phyloP scores from a whole-genome alignment of 768 basidiomycete species.

The Chalciporus pseudorubinellus region DNA sequence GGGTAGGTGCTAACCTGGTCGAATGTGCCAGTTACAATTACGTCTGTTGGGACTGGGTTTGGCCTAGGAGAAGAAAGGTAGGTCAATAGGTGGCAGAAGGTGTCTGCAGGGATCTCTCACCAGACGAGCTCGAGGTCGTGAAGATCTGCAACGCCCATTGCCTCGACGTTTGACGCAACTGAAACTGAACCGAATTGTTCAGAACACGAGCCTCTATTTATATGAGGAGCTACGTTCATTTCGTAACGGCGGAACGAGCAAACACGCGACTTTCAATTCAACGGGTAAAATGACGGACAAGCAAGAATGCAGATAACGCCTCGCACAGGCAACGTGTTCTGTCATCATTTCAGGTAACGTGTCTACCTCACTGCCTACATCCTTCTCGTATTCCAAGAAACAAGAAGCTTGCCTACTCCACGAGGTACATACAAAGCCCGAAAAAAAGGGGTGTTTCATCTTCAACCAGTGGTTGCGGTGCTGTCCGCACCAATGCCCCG shows the following conservation, averaged over 20 bases:
- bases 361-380: not conserved
- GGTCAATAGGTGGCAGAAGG: not conserved
- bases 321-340: slow-evolving; percentile 16
- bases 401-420: slow-evolving; percentile 10
- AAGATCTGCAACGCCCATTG: slow-evolving; percentile 38
- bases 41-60: slow-evolving; percentile 48
- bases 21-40: slow-evolving; percentile 75
- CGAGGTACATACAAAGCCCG: slow-evolving; percentile 7
- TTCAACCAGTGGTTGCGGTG: slow-evolving; percentile 1
- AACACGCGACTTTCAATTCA: not conserved
- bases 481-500: slow-evolving; percentile 29
- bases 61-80: slow-evolving; percentile 46
- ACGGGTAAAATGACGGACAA: too few relatives aligned
- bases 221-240: slow-evolving; percentile 12
- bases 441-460: not conserved
- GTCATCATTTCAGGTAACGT: not conserved
- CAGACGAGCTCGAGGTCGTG: slow-evolving; percentile 55
- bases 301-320: not conserved
- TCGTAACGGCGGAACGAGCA: slow-evolving; percentile 6
- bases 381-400: slow-evolving; percentile 2
- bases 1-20: slow-evolving; percentile 56
- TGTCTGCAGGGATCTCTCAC: slow-evolving; percentile 34
- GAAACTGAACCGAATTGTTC: slow-evolving; percentile 12
- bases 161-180: slow-evolving; percentile 19
- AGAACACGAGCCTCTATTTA: slow-evolving; percentile 18